Evolutionary conservation across 2,329 filamentous ascomycete genomes (phyloP).

Genomic region (Colletotrichum lindemuthianum): DNA sequence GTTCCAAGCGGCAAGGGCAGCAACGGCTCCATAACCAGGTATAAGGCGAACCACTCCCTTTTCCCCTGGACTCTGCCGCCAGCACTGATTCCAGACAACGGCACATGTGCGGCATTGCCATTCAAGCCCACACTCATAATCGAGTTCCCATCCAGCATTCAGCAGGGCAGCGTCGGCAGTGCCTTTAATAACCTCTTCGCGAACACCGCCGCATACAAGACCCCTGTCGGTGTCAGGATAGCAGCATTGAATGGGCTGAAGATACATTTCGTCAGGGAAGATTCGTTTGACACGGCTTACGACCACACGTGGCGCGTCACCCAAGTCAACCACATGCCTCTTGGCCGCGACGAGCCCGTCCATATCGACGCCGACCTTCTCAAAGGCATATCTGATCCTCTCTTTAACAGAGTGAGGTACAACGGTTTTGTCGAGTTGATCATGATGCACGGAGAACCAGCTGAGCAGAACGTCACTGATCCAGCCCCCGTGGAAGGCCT

Average conservation of each 20-base stretch:
- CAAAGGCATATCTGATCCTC: slow-evolving; percentile 80
- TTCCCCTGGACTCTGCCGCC: slow-evolving; percentile 94
- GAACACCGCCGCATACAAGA: slow-evolving; percentile 39
- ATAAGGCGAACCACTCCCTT: slow-evolving; percentile 79
- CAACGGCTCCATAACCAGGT: slow-evolving; percentile 43
- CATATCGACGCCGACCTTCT: slow-evolving; percentile 81
- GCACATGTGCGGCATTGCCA: slow-evolving; percentile 78
- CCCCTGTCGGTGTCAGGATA: slow-evolving; percentile 42
- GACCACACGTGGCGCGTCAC: slow-evolving; percentile 75
- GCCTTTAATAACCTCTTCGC: slow-evolving; percentile 58
- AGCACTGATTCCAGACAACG: slow-evolving; percentile 78
- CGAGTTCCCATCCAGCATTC: slow-evolving; percentile 66
- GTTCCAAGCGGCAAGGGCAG: slow-evolving; percentile 55
- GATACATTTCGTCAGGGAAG: slow-evolving; percentile 75
- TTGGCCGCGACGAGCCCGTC: slow-evolving; percentile 89
- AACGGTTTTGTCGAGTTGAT: slow-evolving; percentile 78
- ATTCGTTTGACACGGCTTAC: slow-evolving; percentile 48
- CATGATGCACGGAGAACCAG: slow-evolving; percentile 59
- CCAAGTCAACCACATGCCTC: slow-evolving; percentile 80
- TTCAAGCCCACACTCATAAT: slow-evolving; percentile 76
- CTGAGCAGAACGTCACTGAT: slow-evolving; percentile 41
- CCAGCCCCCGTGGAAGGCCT: slow-evolving; percentile 15
- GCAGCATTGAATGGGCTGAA: slow-evolving; percentile 64
- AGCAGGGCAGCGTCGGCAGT: slow-evolving; percentile 42
- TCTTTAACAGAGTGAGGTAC: slow-evolving; percentile 84